Base-by-base conservation (phyloP, 1,284 basidiomycete genomes). In the Crepidotus sp. region DNA sequence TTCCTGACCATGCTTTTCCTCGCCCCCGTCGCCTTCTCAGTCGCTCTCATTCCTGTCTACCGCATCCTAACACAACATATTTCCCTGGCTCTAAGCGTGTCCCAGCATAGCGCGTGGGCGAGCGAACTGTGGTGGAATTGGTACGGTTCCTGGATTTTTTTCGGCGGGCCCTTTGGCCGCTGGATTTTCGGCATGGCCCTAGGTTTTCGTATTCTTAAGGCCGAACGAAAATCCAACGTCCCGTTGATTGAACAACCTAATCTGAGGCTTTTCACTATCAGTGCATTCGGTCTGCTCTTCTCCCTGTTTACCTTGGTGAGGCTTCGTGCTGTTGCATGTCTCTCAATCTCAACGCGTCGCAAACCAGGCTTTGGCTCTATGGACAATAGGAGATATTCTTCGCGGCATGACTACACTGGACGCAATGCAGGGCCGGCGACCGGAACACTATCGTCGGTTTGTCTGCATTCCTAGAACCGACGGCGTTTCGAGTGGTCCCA, bases 101-200 rank as follows among this genome's bases (percentile, higher is more conserved):
- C 73, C 1, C 60, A 55, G 29, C 41, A 53, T 3, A 62, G 69
- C 51, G 11, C 57, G 19, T 67, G 64, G 63, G 57, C 61, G 11
- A 56, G 47, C 7, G 36, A 53, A 26, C 44, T 63, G 1, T 76
- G 74, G 74, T 76, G 74, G 73, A 56, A 68, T 42, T 66, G 67
- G 62, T 63, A 59, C 46, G 68, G 68, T 13, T 74, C 73, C 2
- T 76, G 73, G 71, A 57, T 73, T 27, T 55, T 74, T 31, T 59
- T 68, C 26, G 69, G 66, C 19, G 73, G 73, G 6, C 73, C 73
- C 21, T 51, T 65, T 9, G 73, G 73, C 9, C 61, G 72, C 36
- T 73, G 65, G 60, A 47, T 68, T 21, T 56, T 70, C 41, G 73
- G 73, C 6, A 60, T 59, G 15, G 47, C 61, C 1, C 53, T 74